Conservation (phyloP, 164 flowering plant genomes). For the Hamamelis virginiana region DNA sequence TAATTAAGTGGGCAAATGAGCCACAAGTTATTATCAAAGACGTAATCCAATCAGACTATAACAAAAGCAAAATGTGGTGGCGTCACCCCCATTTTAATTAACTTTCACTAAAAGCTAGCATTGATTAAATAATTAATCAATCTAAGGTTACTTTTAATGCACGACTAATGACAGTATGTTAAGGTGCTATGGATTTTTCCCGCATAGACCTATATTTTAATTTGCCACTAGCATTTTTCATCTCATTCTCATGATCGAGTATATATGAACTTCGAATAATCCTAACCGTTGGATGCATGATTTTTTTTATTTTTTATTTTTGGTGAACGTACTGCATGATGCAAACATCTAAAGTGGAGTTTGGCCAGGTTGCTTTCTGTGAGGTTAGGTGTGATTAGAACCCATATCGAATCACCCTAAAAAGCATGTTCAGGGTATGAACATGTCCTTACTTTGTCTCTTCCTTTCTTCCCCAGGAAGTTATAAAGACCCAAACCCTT, state of each 20-base stretch:
- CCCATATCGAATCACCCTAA: constrained; percentile 7
- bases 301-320: too few relatives aligned
- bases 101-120: constrained; percentile 1
- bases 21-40: constrained; percentile 8
- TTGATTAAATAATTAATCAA: neutral
- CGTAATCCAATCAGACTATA: constrained; percentile 15
- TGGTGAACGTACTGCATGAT: too few relatives aligned
- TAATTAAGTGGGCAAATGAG: neutral
- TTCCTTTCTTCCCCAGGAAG: constrained; percentile 15
- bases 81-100: constrained; percentile 9
- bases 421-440: neutral
- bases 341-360: neutral
- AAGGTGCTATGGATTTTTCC: neutral
- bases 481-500: neutral
- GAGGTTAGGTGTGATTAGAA: constrained; percentile 7
- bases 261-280: too few relatives aligned
- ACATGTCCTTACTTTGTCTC: constrained; percentile 6
- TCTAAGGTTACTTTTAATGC: neutral
- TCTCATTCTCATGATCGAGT: too few relatives aligned
- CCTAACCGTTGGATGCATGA: too few relatives aligned
- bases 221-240: too few relatives aligned
- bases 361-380: neutral
- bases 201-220: too few relatives aligned
- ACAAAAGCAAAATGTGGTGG: neutral
- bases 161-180: too few relatives aligned